phyloP scores from a whole-genome alignment of 495 filamentous ascomycete genomes.

The Hyaloscypha finlandica region DNA sequence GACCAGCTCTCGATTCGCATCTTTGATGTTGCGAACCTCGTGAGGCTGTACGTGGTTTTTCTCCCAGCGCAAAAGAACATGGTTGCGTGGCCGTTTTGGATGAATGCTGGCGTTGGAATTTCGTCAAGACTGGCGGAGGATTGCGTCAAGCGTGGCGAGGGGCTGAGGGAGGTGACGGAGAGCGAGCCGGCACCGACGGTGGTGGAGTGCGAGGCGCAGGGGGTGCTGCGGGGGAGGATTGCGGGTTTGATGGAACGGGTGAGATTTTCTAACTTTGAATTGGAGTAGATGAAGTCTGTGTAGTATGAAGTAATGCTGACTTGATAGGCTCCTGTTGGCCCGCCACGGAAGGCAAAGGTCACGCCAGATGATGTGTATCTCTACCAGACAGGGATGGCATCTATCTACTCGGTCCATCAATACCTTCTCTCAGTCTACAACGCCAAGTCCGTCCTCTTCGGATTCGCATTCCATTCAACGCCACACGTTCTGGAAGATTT shows the following conservation, averaged over 20 bases:
- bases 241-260: constrained; percentile 36
- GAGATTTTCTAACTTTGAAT: background rate
- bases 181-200: constrained; percentile 18
- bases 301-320: background rate
- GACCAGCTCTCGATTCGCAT: constrained; percentile 38
- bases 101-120: constrained; percentile 41
- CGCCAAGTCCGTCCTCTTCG: constrained; percentile 32
- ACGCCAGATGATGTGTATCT: constrained; percentile 37
- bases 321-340: constrained; percentile 24
- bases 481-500: constrained; percentile 33
- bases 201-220: constrained; percentile 34
- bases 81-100: constrained; percentile 42
- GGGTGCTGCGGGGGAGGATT: constrained; percentile 38
- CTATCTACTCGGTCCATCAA: constrained; percentile 33
- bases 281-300: background rate
- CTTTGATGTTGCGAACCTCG: constrained; percentile 34
- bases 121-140: constrained; percentile 41
- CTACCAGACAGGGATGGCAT: constrained; percentile 39
- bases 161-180: constrained; percentile 28
- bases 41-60: constrained; percentile 41
- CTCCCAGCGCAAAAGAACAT: constrained; percentile 35
- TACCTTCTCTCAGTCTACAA: constrained; percentile 20
- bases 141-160: constrained; percentile 37
- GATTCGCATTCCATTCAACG: constrained; percentile 35
- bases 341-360: constrained; percentile 21